Evolutionary conservation across 192 early-diverging fungal species (phyloP).

Genomic region (Hyaloraphidium curvatum): DNA sequence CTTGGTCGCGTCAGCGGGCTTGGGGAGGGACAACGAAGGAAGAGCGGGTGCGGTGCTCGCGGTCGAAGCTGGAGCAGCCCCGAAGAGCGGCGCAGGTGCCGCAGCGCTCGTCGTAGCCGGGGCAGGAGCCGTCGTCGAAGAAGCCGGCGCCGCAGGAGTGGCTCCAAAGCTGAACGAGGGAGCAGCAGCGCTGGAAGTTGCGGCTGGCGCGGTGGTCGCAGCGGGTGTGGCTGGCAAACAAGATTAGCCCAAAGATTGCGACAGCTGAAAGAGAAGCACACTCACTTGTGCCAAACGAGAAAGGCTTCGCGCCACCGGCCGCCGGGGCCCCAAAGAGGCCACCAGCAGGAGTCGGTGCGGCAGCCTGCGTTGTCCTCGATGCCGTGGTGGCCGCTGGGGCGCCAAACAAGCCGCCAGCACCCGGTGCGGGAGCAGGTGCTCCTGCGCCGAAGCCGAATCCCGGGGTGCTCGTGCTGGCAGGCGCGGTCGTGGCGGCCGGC

Average conservation of each 20-base stretch:
- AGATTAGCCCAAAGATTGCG: constrained; percentile 8
- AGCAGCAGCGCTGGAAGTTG: constrained; percentile 1
- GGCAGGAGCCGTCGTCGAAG: constrained; percentile 15
- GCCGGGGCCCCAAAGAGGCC: too few species aligned
- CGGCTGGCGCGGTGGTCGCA: not conserved
- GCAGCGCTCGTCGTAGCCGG: constrained; percentile 14
- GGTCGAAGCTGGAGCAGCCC: constrained; percentile 11
- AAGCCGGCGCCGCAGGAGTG: not conserved
- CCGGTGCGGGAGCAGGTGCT: constrained; percentile 3
- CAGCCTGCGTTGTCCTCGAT: not conserved
- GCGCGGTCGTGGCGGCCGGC: constrained; percentile 10
- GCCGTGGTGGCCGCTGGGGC: not conserved
- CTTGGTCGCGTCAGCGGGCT: not conserved
- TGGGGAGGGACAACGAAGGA: not conserved
- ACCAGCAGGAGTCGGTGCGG: constrained; percentile 15
- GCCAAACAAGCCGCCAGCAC: constrained; percentile 1
- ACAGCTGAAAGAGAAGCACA: constrained; percentile 1
- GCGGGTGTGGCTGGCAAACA: constrained; percentile 7
- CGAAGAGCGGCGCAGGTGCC: constrained; percentile 12
- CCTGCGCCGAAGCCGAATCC: not conserved
- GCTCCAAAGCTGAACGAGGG: not conserved
- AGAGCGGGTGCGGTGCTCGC: not conserved
- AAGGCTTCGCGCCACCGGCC: constrained; percentile 13
- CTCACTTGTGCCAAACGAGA: constrained; percentile 8
- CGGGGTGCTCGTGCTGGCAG: constrained; percentile 13